Evolutionary conservation across 371 early-diverging fungal species (phyloP), one percentile per base, ranked within the genome.

Genomic region (Mucor velutinosus): DNA sequence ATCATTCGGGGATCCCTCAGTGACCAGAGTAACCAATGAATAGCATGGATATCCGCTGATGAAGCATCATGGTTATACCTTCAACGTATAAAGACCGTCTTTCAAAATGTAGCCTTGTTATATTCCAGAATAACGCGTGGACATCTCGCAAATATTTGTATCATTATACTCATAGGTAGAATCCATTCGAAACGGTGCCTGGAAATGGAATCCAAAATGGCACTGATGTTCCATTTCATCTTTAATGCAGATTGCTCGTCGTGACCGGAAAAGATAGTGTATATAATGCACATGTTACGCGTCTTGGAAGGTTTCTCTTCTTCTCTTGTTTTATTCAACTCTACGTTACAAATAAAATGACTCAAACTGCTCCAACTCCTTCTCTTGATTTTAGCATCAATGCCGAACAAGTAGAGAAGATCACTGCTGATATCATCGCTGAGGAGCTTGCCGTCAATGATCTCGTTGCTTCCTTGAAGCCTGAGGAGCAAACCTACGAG

Each of bases 401-500:
- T 49, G 78, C 78, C 51, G 79, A 73, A 21, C 74, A 85, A 65
- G 73, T 85, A 8, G 63, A 61, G 17, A 62, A 70, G 17, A 64
- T 81, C 15, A 76, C 71, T 57, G 62, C 75, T 30, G 75, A 76
- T 11, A 70, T 80, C 37, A 81, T 85, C 64, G 73, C 70, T 7
- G 58, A 70, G 58, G 79, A 80, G 39, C 76, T 72, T 35, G 75
- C 72, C 21, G 65, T 76, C 23, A 80, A 84, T 57, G 79, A 87
- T 64, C 66, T 65, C n/a, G 72, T 90, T 21, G 88, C 86, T 30
- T 69, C 80, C 32, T 66, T 90, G 58, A 66, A 77, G 23, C 80
- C 76, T 43, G 84, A 80, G 23, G 76, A 86, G 21, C 79, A 77
- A 51, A 84, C 83, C 37, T 89, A 90, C 65, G 90, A 88, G 27